A percentile compares a stretch with the other conserved stretches of the same genome.
Evolutionary conservation across 1,284 basidiomycete species (phyloP).

Genomic region (Boletus smithii): DNA sequence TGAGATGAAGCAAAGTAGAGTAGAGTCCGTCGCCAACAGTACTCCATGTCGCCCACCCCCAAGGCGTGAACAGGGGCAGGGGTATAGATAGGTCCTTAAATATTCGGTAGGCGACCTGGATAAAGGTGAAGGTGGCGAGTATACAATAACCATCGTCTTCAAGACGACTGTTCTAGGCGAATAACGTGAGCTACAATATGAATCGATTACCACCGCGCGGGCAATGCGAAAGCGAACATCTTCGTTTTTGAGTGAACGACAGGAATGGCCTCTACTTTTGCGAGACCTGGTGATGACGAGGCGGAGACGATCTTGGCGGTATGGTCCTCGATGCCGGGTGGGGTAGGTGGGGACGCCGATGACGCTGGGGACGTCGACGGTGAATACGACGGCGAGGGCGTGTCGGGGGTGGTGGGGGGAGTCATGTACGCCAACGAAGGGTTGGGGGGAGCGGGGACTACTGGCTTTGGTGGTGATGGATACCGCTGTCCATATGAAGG

Average conservation of each 20-base stretch:
- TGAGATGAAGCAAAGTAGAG: slow-evolving; percentile 38
- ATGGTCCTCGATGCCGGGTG: slow-evolving; percentile 45
- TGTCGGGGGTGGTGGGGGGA: slow-evolving; percentile 44
- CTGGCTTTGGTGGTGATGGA: slow-evolving; percentile 39
- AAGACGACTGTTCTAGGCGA: slow-evolving; percentile 32
- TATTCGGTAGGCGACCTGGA: slow-evolving; percentile 20
- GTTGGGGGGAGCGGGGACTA: slow-evolving; percentile 22
- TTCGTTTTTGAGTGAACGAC: slow-evolving; percentile 37
- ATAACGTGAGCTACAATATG: slow-evolving; percentile 23
- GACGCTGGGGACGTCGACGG: slow-evolving; percentile 53
- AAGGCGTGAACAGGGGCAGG: slow-evolving; percentile 10
- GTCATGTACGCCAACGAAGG: slow-evolving; percentile 25
- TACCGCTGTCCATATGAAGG: slow-evolving; percentile 48
- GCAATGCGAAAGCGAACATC: slow-evolving; percentile 48
- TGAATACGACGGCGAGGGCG: slow-evolving; percentile 48
- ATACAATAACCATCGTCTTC: slow-evolving; percentile 32
- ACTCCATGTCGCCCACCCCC: slow-evolving; percentile 27
- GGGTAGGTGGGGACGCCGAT: slow-evolving; percentile 53
- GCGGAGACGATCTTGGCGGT: slow-evolving; percentile 45
- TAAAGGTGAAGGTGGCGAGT: slow-evolving; percentile 12
- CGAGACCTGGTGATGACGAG: slow-evolving; percentile 37
- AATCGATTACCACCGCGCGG: slow-evolving; percentile 43
- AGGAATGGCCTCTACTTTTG: slow-evolving; percentile 31
- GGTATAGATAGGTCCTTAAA: slow-evolving; percentile 39
- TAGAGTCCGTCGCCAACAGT: slow-evolving; percentile 15